A percentile compares a stretch with the other conserved stretches of the same genome.
These are phyloP conservation scores for Schizothecium vesticola DNA, from an alignment of 495 filamentous ascomycete species.

Conservation along the genomic window DNA sequence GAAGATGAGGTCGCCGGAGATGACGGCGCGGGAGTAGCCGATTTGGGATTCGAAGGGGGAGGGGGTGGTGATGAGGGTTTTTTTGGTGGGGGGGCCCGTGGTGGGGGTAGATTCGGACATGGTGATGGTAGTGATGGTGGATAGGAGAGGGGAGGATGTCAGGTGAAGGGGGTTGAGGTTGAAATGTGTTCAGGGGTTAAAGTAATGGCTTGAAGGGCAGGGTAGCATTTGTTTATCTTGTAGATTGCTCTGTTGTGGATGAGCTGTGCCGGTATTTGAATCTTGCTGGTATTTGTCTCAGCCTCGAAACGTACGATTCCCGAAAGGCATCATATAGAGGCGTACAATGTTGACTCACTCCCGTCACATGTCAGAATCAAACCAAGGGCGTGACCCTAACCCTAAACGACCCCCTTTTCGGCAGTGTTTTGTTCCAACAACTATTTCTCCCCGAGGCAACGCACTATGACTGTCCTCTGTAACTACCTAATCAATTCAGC, in stretches of 20 bases:
- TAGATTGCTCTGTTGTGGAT: too few relatives aligned
- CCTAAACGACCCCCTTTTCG: neutral
- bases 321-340: neutral
- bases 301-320: neutral
- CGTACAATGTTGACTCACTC: neutral
- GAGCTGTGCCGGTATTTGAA: too few relatives aligned
- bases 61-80: conserved; percentile 34
- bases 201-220: neutral
- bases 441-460: neutral
- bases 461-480: too few relatives aligned
- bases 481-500: too few relatives aligned
- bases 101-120: neutral
- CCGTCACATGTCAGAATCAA: neutral
- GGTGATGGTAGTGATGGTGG: neutral
- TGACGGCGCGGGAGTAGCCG: conserved; percentile 39
- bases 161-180: neutral
- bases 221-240: neutral
- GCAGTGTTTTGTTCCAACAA: neutral
- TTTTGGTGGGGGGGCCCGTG: conserved; percentile 3
- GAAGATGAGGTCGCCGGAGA: conserved; percentile 33
- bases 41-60: conserved; percentile 38
- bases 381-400: neutral
- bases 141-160: neutral
- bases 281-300: neutral
- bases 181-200: neutral